Base-by-base conservation (phyloP, 495 filamentous ascomycete species). In the Aspergillus cavernicola region DNA sequence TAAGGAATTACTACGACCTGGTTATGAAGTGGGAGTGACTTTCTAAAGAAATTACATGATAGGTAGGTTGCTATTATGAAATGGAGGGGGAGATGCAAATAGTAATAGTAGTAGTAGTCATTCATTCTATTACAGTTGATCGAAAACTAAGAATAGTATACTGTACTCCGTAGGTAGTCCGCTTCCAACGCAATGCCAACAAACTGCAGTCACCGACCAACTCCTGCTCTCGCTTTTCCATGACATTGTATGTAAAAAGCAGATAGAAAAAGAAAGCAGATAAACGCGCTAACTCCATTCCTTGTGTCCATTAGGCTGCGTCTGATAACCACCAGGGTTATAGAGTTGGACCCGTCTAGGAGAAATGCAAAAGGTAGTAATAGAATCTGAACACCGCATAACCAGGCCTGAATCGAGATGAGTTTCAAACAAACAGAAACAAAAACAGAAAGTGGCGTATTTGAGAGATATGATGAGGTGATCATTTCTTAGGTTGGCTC, bases 401-500 rank as follows among this genome's bases (percentile, higher is more conserved):
- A 49, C n/a, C 24, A 36, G 10, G 26, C 19, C 10, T 11, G 15
- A 31, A 29, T 7, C 31, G 15, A 43, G 16, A 35, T 13, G 39
- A 23, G 11, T 26, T 13, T 40, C 6, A 18, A 13, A 23, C 18
- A 23, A 20, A 40, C n/a, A 42, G 11, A 23, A n/a, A n/a, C 10
- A 40, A 45, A 24, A 33, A 31, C n/a, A 26, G 6, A 51, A 29
- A 11, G 7, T 8, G 33, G 12, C 16, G 24, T 26, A 32, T 11
- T 13, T 9, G 12, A 6, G 6, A 43, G 40, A 23, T 19, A 26
- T 26, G 11, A 6, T 43, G 19, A 26, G 9, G 1, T 19, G 11
- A 32, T 42, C 29, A 38, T 33, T 41, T 41, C 38, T 20, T 6
- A n/a, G 12, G 12, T 38, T 52, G 49, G 28, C 35, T 52, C 19